Evolutionary conservation across 1,284 basidiomycete species (phyloP).

Genomic region (Sporisorium sorghi): DNA sequence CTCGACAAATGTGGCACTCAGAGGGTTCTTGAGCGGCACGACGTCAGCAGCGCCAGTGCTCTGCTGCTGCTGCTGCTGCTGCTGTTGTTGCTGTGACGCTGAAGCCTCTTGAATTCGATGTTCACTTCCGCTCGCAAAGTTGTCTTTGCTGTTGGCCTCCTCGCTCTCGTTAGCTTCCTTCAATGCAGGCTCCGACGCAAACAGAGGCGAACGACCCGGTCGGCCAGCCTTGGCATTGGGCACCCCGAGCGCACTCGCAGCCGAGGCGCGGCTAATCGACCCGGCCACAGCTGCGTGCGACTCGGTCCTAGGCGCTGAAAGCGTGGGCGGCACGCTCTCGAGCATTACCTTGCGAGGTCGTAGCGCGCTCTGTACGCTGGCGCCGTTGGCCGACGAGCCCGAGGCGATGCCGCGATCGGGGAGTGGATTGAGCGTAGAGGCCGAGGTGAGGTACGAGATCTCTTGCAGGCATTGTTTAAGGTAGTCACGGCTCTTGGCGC

Average conservation of each 20-base stretch:
- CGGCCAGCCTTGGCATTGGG: slow-evolving; percentile 37
- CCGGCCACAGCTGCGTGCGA: slow-evolving; percentile 36
- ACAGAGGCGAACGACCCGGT: slow-evolving; percentile 43
- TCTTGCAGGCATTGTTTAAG: slow-evolving; percentile 98
- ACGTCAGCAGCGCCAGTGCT: slow-evolving; percentile 1
- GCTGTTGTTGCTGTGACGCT: slow-evolving; percentile 4
- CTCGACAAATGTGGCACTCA: slow-evolving; percentile 45
- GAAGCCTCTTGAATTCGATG: slow-evolving; percentile 15
- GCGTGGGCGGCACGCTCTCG: slow-evolving; percentile 51
- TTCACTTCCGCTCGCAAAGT: slow-evolving; percentile 5
- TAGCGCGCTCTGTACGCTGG: slow-evolving; percentile 28
- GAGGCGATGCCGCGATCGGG: slow-evolving; percentile 50
- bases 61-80: slow-evolving; percentile 9
- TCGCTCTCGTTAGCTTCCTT: slow-evolving; percentile 43
- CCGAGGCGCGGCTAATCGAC: slow-evolving; percentile 36
- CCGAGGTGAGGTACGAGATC: slow-evolving; percentile 95
- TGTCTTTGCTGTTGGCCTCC: neutral
- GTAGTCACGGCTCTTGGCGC: slow-evolving; percentile 93
- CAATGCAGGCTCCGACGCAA: slow-evolving; percentile 44
- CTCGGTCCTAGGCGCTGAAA: slow-evolving; percentile 17
- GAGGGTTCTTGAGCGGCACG: slow-evolving; percentile 27
- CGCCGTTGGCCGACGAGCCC: slow-evolving; percentile 26
- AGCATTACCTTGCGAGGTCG: slow-evolving; percentile 55
- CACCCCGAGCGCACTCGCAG: slow-evolving; percentile 30
- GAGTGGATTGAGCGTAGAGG: slow-evolving; percentile 95